A percentile compares a stretch with the other conserved stretches of the same genome.
Conservation (phyloP, 768 basidiomycete genomes). For the Tephrocybe sp. region DNA sequence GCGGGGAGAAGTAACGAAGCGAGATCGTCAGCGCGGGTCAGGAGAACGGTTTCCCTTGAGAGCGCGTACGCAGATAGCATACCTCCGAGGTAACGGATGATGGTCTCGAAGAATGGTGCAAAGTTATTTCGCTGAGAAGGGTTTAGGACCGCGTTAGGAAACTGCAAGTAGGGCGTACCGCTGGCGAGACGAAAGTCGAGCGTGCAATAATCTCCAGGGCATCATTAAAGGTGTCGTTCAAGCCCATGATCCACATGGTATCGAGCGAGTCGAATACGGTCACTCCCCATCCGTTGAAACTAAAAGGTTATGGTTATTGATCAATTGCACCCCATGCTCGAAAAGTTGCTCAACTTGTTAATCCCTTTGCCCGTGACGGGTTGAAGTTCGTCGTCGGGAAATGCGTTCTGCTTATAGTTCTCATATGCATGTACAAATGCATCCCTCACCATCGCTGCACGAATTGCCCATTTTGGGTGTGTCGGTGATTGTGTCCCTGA, state of each 20-base stretch:
- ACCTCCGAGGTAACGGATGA: slow-evolving; percentile 84
- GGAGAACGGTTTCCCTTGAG: slow-evolving; percentile 59
- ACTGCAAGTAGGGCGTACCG: slow-evolving; percentile 23
- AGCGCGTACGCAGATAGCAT: slow-evolving; percentile 79
- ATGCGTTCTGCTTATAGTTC: slow-evolving; percentile 52
- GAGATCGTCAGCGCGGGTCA: slow-evolving; percentile 72
- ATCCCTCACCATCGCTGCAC: slow-evolving; percentile 53
- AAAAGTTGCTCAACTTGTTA: too few species aligned
- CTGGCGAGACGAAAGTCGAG: slow-evolving; percentile 42
- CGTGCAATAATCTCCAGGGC: slow-evolving; percentile 53
- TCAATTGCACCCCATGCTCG: background rate
- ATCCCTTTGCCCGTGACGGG: slow-evolving; percentile 48
- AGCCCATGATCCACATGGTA: slow-evolving; percentile 79
- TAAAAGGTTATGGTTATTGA: slow-evolving; percentile 21
- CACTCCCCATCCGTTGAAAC: slow-evolving; percentile 76
- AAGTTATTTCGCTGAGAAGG: slow-evolving; percentile 23
- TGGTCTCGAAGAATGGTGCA: slow-evolving; percentile 73
- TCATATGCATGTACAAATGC: slow-evolving; percentile 64
- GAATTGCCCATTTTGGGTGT: slow-evolving; percentile 40
- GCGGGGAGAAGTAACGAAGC: slow-evolving; percentile 67
- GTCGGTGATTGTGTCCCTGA: background rate
- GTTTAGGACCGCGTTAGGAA: background rate
- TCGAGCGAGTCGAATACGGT: slow-evolving; percentile 80
- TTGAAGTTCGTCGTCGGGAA: slow-evolving; percentile 55
- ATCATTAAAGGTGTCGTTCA: slow-evolving; percentile 61